Conservation (phyloP, 1,284 basidiomycete species). For the Athelia sp. region DNA sequence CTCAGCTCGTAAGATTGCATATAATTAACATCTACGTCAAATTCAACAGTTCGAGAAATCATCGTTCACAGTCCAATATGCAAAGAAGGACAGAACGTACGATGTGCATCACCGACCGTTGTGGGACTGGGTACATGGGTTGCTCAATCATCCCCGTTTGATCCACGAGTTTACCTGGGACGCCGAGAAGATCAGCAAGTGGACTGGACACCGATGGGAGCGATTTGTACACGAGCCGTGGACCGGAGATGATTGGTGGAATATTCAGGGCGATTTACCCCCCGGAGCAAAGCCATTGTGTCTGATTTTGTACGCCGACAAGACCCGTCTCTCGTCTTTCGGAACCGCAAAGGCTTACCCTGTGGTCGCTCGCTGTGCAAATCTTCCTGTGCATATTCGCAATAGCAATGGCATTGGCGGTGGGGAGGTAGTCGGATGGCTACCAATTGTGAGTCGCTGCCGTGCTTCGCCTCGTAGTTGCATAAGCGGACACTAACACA, state of each 20-base stretch:
- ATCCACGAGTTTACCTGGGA: conserved; percentile 18
- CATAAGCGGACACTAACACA: conserved; percentile 21
- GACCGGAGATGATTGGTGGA: conserved; percentile 22
- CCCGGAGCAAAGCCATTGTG: conserved; percentile 16
- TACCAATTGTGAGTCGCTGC: conserved; percentile 34
- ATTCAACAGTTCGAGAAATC: no score
- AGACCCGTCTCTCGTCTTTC: conserved; percentile 39
- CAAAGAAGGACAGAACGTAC: conserved; percentile 9
- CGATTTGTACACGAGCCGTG: conserved; percentile 29
- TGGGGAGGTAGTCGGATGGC: conserved; percentile 34
- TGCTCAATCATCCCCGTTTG: conserved; percentile 12
- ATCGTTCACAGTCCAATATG: conserved; percentile 8
- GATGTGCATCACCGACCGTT: conserved; percentile 14
- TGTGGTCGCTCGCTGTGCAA: conserved; percentile 29
- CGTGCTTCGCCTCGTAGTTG: conserved; percentile 31
- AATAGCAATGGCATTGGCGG: conserved; percentile 33
- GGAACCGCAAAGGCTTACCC: conserved; percentile 38
- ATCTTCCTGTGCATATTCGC: conserved; percentile 29
- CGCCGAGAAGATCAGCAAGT: conserved; percentile 20
- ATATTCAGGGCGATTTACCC: conserved; percentile 13
- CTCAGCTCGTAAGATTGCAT: no score
- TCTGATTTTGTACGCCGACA: conserved; percentile 38
- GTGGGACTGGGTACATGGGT: conserved; percentile 16
- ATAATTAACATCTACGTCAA: no score
- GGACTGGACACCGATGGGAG: conserved; percentile 20